Evolutionary conservation across 2,329 filamentous ascomycete genomes (phyloP).

Genomic region (Curvularia hawaiiensis): DNA sequence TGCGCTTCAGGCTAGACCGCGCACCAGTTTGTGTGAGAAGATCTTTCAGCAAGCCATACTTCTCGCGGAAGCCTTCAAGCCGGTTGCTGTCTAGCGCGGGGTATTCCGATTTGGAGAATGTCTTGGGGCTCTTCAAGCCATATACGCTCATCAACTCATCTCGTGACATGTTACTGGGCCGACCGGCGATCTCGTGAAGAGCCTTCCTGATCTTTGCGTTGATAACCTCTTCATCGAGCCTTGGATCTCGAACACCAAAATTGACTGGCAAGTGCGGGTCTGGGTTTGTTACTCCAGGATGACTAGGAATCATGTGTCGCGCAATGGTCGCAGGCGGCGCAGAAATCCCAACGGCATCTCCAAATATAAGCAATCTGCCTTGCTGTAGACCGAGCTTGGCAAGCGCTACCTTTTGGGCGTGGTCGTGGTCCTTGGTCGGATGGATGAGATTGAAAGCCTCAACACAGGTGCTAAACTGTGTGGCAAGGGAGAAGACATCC

Average conservation of each 20-base stretch:
- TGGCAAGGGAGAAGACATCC: slow-evolving; percentile 51
- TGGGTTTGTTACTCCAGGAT: slow-evolving; percentile 52
- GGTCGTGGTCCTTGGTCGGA: slow-evolving; percentile 49
- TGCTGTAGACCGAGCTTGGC: slow-evolving; percentile 54
- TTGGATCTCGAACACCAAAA: slow-evolving; percentile 50
- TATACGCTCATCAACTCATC: slow-evolving; percentile 54
- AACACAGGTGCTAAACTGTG: slow-evolving; percentile 54
- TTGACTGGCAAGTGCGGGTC: slow-evolving; percentile 53
- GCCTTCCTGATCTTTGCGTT: slow-evolving; percentile 49
- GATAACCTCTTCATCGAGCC: slow-evolving; percentile 48
- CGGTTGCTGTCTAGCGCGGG: slow-evolving; percentile 52
- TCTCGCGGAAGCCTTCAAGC: slow-evolving; percentile 54
- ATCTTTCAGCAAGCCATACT: slow-evolving; percentile 51
- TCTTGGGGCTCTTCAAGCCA: slow-evolving; percentile 52
- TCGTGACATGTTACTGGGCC: slow-evolving; percentile 46
- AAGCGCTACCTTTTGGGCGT: slow-evolving; percentile 51
- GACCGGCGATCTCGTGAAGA: slow-evolving; percentile 53
- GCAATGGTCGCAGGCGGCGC: slow-evolving; percentile 52
- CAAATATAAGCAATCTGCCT: slow-evolving; percentile 55
- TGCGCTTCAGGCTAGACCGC: slow-evolving; percentile 42
- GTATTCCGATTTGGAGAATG: slow-evolving; percentile 44
- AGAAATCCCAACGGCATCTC: slow-evolving; percentile 53
- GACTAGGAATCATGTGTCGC: slow-evolving; percentile 51
- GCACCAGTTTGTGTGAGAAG: slow-evolving; percentile 40
- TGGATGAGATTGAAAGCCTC: slow-evolving; percentile 55